phyloP scores from a whole-genome alignment of 495 filamentous ascomycete genomes.

The Penicillium fimorum region DNA sequence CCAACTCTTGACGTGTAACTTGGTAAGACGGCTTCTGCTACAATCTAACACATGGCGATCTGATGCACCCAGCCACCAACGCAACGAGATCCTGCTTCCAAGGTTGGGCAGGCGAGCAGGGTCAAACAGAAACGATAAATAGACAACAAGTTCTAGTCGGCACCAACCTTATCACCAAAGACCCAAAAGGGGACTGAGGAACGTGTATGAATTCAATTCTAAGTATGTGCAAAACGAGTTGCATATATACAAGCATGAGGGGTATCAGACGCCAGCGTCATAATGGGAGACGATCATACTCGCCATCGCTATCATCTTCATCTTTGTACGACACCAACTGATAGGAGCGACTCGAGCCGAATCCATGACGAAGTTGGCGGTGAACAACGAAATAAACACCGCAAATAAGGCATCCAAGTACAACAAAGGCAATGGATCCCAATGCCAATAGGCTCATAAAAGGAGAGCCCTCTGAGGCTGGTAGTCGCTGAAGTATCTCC shows the following conservation, averaged over 20 bases:
- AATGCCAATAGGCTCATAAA: slow-evolving; percentile 5
- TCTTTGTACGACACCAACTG: slow-evolving; percentile 18
- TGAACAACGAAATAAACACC: slow-evolving; percentile 17
- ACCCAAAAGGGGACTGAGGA: background rate
- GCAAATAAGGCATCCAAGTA: slow-evolving; percentile 12
- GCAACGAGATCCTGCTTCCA: no score
- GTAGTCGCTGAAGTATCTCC: slow-evolving; percentile 8
- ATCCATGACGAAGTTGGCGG: slow-evolving; percentile 1
- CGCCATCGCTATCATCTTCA: slow-evolving; percentile 15
- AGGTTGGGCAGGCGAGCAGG: no score
- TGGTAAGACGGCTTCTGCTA: no score
- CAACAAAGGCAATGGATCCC: slow-evolving; percentile 14
- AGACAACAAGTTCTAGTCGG: background rate
- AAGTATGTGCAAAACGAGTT: background rate
- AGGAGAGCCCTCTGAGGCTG: background rate
- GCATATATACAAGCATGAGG: slow-evolving; percentile 8
- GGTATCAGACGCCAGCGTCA: slow-evolving; percentile 20
- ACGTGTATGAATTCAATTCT: background rate
- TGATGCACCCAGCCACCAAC: no score
- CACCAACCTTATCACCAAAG: background rate
- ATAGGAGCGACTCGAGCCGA: slow-evolving; percentile 11
- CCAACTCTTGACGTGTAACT: no score
- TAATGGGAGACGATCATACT: slow-evolving; percentile 15
- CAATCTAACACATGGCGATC: no score
- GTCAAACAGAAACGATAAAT: background rate